Conservation (phyloP, 139 green algal genomes). For the Coelastrella sp. region DNA sequence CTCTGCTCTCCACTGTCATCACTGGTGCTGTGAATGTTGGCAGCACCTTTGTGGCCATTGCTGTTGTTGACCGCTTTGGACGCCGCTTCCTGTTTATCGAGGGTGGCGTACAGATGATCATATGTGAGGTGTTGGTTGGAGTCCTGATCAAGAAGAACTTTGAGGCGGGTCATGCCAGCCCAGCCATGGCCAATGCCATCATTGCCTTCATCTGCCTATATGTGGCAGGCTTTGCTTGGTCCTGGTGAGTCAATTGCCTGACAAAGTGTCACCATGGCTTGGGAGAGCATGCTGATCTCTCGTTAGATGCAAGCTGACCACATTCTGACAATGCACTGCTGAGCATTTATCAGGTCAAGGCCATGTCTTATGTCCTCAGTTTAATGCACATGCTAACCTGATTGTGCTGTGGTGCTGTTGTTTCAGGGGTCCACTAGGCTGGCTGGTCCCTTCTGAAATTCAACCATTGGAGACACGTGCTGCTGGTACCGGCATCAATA, state of each 20-base stretch:
- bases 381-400: too few relatives aligned
- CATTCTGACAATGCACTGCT: too few relatives aligned
- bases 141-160: constrained; percentile 58
- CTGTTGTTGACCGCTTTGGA: constrained; percentile 66
- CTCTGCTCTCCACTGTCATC: constrained; percentile 46
- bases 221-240: constrained; percentile 82
- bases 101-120: constrained; percentile 74
- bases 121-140: constrained; percentile 58
- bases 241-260: constrained; percentile 64
- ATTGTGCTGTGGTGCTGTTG: neutral
- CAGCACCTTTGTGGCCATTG: constrained; percentile 57
- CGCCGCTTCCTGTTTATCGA: constrained; percentile 68
- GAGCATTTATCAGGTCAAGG: too few relatives aligned
- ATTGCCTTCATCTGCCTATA: constrained; percentile 83
- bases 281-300: too few relatives aligned
- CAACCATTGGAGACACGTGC: constrained; percentile 63
- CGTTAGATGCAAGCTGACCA: too few relatives aligned
- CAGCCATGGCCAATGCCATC: constrained; percentile 47
- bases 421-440: constrained; percentile 74
- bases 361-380: too few relatives aligned
- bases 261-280: too few relatives aligned
- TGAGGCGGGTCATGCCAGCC: constrained; percentile 30
- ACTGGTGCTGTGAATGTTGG: constrained; percentile 52
- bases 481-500: constrained; percentile 57
- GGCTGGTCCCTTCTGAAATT: constrained; percentile 77